phyloP scores from a whole-genome alignment of 139 green algal species.

The Pseudopediastrum boryanum region DNA sequence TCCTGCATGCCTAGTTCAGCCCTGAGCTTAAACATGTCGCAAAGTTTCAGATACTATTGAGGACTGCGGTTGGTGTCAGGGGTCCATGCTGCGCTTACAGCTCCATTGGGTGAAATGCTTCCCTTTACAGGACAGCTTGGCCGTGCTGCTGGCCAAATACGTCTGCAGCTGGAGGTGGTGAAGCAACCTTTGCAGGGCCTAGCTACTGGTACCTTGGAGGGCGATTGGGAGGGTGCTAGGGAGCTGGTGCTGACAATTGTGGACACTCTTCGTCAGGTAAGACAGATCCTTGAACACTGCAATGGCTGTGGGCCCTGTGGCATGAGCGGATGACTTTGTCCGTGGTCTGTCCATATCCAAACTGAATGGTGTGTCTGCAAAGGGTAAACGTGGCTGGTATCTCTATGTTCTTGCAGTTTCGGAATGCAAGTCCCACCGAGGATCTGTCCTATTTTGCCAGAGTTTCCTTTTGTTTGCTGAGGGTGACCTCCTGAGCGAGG shows the following conservation, averaged over 20 bases:
- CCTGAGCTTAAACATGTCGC: neutral
- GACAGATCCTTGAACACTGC: slow-evolving; percentile 1
- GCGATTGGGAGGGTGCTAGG: slow-evolving; percentile 27
- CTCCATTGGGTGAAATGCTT: neutral
- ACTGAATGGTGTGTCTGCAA: too few relatives aligned
- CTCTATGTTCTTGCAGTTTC: too few relatives aligned
- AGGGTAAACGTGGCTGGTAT: too few relatives aligned
- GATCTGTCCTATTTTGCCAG: too few relatives aligned
- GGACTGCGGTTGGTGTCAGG: neutral
- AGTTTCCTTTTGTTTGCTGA: too few relatives aligned
- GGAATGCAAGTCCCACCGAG: too few relatives aligned
- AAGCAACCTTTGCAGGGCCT: slow-evolving; percentile 36
- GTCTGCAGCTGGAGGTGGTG: slow-evolving; percentile 43
- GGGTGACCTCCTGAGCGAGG: too few relatives aligned
- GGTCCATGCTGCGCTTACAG: neutral
- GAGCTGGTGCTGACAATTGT: slow-evolving; percentile 38
- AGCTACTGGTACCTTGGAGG: neutral
- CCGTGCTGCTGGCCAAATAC: slow-evolving; percentile 20
- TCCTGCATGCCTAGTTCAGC: neutral
- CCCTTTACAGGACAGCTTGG: slow-evolving; percentile 8
- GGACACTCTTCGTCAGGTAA: slow-evolving; percentile 41
- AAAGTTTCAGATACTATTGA: neutral
- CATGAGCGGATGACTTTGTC: too few relatives aligned
- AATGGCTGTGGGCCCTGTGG: neutral
- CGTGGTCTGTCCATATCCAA: too few relatives aligned